Percentiles rank a stretch among this genome's conserved stretches.
phyloP scores from a whole-genome alignment of 257 asterid species.

The Solanum ossicruentum region DNA sequence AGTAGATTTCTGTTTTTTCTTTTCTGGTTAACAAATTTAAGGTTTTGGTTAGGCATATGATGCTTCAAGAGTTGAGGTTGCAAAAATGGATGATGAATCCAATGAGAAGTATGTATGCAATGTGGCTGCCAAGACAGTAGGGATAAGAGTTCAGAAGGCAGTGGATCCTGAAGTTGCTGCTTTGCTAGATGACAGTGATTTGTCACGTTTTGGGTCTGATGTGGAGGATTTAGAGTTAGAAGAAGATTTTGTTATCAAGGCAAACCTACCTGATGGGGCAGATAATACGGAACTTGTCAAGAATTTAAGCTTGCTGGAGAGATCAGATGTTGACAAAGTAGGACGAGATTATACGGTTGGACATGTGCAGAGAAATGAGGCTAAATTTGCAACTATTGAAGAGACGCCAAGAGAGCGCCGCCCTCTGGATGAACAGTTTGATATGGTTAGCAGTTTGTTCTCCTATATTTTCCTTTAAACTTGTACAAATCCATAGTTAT shows the following conservation, averaged over 20 bases:
- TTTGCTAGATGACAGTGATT: conserved; percentile 52
- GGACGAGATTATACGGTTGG: conserved; percentile 4
- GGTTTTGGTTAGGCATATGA: conserved; percentile 64
- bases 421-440: conserved; percentile 82
- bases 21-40: not conserved
- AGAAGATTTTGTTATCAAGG: conserved; percentile 73
- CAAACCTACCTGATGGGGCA: conserved; percentile 47
- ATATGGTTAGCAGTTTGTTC: conserved; percentile 37
- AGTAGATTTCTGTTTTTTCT: not conserved
- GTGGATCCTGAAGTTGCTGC: conserved; percentile 86
- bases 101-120: conserved; percentile 30
- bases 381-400: not conserved
- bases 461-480: not conserved
- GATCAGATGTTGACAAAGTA: not conserved
- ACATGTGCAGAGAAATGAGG: not conserved
- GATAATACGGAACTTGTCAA: conserved; percentile 20
- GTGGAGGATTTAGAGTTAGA: conserved; percentile 83
- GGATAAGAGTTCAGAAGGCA: conserved; percentile 50
- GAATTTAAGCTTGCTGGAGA: conserved; percentile 11
- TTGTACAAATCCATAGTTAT: not conserved
- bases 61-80: conserved; percentile 58
- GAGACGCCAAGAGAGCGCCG: conserved; percentile 55
- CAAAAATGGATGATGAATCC: conserved; percentile 31
- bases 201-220: conserved; percentile 52
- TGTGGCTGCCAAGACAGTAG: conserved; percentile 48